Base-by-base conservation (phyloP, 441 rosid species). In the Aleurites moluccanus region DNA sequence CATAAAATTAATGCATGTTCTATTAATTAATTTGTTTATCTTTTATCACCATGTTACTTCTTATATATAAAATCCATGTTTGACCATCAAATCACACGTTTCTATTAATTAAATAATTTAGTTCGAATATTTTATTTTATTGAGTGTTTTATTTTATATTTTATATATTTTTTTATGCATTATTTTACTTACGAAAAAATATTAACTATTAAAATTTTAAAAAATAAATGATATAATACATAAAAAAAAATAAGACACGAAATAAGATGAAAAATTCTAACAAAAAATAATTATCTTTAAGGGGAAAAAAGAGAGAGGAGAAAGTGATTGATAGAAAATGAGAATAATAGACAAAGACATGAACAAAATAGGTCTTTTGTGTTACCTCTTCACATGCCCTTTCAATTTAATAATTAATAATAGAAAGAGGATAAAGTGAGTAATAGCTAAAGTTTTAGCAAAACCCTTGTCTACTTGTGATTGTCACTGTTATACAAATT, bases 31-130 rank as follows among this genome's bases (percentile, higher is more conserved):
- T 38, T 38, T 5, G 16, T 44, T 59, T n/a, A 64, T 52, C 3
- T 10, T 30, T 3, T 8, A 35, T 3, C 21, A 73, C 52, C 77
- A 65, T 74, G 77, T 74, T 66, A 67, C 77, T 55, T 74, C 28
- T 16, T 10, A 14, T 10, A 25, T 42, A 20, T 13, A 42, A 74
- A 64, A 66, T 57, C 72, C 30, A 66, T 21, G 20, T 56, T 40
- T 66, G 72, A 74, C 77, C 57, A 66, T 67, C 66, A 74, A 44
- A 74, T 74, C 77, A 74, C 71, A n/a, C n/a, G n/a, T n/a, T n/a
- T n/a, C n/a, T n/a, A n/a, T n/a, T n/a, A n/a, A n/a, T n/a, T n/a
- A n/a, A n/a, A n/a, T n/a, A n/a, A n/a, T n/a, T n/a, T n/a, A n/a
- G n/a, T n/a, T n/a, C n/a, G n/a, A n/a, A n/a, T n/a, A n/a, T n/a